phyloP scores from a whole-genome alignment of 306 rosid genomes.

The Ziziphus jujuba region DNA sequence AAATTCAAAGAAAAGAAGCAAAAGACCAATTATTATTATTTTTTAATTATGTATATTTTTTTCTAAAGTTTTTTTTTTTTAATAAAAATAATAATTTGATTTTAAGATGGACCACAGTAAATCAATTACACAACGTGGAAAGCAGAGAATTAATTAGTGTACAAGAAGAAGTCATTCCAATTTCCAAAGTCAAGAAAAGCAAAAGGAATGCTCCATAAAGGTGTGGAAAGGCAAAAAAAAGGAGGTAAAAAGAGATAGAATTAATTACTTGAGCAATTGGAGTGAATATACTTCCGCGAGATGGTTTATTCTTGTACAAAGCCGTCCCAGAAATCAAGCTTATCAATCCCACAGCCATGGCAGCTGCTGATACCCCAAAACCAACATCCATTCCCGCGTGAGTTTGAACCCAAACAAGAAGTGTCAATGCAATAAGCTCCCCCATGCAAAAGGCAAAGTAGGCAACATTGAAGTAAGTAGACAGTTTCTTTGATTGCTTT shows the following conservation, averaged over 20 bases:
- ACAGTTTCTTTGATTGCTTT: slow-evolving; percentile 41
- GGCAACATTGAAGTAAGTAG: slow-evolving; percentile 59
- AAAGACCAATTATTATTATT: too few species aligned
- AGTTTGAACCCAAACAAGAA: slow-evolving; percentile 68
- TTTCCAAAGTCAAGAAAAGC: slow-evolving; percentile 6
- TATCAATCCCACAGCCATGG: slow-evolving; percentile 50
- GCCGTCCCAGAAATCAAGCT: slow-evolving; percentile 34
- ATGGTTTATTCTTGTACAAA: slow-evolving; percentile 37
- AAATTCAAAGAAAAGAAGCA: too few species aligned
- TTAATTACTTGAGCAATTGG: slow-evolving; percentile 60
- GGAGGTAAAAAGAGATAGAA: neutral
- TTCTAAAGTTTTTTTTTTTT: too few species aligned
- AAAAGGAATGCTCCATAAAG: neutral
- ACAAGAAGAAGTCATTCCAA: neutral
- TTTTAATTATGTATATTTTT: too few species aligned
- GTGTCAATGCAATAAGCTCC: slow-evolving; percentile 49
- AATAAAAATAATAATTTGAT: too few species aligned
- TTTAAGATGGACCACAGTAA: neutral
- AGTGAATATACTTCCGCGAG: slow-evolving; percentile 55
- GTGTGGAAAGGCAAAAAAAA: neutral
- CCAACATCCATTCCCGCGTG: slow-evolving; percentile 66
- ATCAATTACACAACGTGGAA: neutral
- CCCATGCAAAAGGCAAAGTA: slow-evolving; percentile 65
- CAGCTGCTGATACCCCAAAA: slow-evolving; percentile 58
- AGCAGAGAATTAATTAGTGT: neutral